A percentile compares a stretch with the other conserved stretches of the same genome.
Evolutionary conservation across 805 yeast species (phyloP).

Genomic region (Ogataea trehalophila): DNA sequence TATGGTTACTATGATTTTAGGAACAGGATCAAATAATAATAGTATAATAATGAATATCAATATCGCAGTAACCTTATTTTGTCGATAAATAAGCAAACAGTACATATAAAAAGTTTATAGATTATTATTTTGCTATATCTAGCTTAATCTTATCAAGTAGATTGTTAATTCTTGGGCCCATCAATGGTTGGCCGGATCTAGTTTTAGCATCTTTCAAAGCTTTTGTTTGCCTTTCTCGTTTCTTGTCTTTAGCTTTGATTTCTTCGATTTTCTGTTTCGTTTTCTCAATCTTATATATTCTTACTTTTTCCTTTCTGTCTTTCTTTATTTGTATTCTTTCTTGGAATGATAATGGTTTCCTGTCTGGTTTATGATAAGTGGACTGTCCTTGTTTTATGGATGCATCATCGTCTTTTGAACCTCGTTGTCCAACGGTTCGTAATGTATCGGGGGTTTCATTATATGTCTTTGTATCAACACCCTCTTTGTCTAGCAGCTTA

Average conservation of each 20-base stretch:
- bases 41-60: too few species aligned
- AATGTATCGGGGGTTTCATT: not conserved
- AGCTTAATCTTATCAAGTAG: constrained; percentile 70
- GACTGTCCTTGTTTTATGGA: constrained; percentile 15
- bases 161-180: constrained; percentile 83
- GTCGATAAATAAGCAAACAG: not conserved
- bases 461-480: constrained; percentile 35
- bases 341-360: constrained; percentile 34
- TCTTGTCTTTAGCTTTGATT: constrained; percentile 37
- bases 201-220: constrained; percentile 49
- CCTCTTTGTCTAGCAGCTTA: constrained; percentile 72
- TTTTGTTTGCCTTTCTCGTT: constrained; percentile 38
- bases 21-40: not conserved
- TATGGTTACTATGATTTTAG: constrained; percentile 4
- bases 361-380: constrained; percentile 32
- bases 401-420: constrained; percentile 7
- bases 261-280: constrained; percentile 28
- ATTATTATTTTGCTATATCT: constrained; percentile 26
- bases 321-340: constrained; percentile 43
- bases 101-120: not conserved
- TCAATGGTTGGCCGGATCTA: constrained; percentile 75
- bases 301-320: constrained; percentile 40
- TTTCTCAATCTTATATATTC: constrained; percentile 36
- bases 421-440: constrained; percentile 13
- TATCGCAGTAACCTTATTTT: not conserved